These are phyloP conservation scores for Lanmaoa pseudosensibilis DNA, from an alignment of 768 basidiomycete species.

Conservation along the genomic window DNA sequence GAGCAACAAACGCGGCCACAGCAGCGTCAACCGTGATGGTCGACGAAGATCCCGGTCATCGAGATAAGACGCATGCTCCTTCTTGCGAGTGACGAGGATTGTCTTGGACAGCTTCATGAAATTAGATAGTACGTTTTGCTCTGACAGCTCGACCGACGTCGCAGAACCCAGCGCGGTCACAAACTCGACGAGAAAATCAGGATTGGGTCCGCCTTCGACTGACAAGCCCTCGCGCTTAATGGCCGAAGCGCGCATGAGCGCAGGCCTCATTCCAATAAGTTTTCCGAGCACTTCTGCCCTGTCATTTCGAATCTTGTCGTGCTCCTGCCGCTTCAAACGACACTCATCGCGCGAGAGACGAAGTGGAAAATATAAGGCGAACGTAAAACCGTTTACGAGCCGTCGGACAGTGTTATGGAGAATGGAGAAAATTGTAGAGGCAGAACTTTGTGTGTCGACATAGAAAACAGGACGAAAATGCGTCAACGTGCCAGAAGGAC, in stretches of 20 bases:
- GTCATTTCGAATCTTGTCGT: slow-evolving; percentile 66
- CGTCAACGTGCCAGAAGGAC: slow-evolving; percentile 27
- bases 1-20: slow-evolving; percentile 83
- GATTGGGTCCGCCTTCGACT: slow-evolving; percentile 1
- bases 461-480: slow-evolving; percentile 13
- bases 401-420: slow-evolving; percentile 9
- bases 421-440: slow-evolving; percentile 8
- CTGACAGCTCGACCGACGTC: slow-evolving; percentile 13
- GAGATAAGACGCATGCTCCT: slow-evolving; percentile 32
- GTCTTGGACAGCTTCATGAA: slow-evolving; percentile 19
- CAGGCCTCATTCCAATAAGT: slow-evolving; percentile 54
- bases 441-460: slow-evolving; percentile 2
- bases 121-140: slow-evolving; percentile 10
- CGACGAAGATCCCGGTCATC: slow-evolving; percentile 49
- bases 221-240: slow-evolving; percentile 2
- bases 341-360: slow-evolving; percentile 70
- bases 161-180: slow-evolving; percentile 17
- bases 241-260: slow-evolving; percentile 38
- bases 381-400: slow-evolving; percentile 12
- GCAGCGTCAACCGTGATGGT: slow-evolving; percentile 63
- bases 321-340: slow-evolving; percentile 51
- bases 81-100: slow-evolving; percentile 29
- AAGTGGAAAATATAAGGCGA: slow-evolving; percentile 48
- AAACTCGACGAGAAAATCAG: slow-evolving; percentile 25
- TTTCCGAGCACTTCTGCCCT: slow-evolving; percentile 67